Base-by-base conservation (phyloP, 805 yeast species). In the Kurtzmaniella fragi region DNA sequence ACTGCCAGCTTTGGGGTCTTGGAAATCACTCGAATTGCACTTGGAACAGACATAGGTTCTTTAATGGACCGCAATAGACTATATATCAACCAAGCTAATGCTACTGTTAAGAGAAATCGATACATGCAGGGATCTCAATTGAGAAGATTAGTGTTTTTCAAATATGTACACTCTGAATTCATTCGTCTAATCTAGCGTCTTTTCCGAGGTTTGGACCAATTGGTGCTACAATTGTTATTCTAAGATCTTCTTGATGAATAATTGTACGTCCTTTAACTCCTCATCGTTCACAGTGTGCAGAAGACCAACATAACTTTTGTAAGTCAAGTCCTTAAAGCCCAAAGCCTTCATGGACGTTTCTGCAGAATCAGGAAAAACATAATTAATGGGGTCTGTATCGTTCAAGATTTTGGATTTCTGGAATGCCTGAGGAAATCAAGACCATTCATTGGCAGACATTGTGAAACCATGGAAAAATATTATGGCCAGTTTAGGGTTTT, bases 311-410 rank as follows among this genome's bases (percentile, higher is more conserved):
- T 86, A 91, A 10, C 63, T 59, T 33, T 78, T 67, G 55, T 77
- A 84, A 23, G 40, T 34, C 42, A 54, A 51, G 37, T 62, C 51
- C 15, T 41, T 44, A 41, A 59, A 67, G 0, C 83, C 86, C 30
- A 78, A 53, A 2, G 61, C 50, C 45, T 69, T 57, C 57, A 75
- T 73, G 8, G 88, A 87, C 29, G 75, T 70, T 1, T 52, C 52
- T 5, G 96, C 96, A 0, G 99, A 97, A 55, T 83, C 81, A 4
- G 99, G 99, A 50, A 93, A 86, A n/a, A 90, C 73, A 51, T 84
- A 89, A 48, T 81, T 82, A 46, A 64, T 61, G 15, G 56, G 43
- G 2, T 62, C 64, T 75, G 72, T 49, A 73, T 78, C 47, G 64
- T 69, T 50, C 73, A 82, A 14, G 57, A 72, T 15, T 36, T 53